Base-by-base conservation (phyloP, 345 rosid species). In the Linum trigynum region DNA sequence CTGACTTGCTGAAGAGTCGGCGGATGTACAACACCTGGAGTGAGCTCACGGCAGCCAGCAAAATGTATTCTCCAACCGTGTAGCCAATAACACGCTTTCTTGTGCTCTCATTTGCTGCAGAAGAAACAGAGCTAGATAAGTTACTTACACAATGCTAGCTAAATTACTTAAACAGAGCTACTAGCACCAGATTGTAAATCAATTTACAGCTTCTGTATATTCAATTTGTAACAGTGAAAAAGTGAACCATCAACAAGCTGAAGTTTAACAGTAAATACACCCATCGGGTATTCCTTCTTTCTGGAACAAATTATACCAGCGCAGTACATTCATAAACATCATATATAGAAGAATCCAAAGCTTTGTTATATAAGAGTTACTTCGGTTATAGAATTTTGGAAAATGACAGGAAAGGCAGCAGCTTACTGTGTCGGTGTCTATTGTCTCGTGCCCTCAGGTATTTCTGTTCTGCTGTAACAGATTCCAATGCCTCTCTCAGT, bases 51-150 rank as follows among this genome's bases (percentile, higher is more conserved):
- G 70, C 67, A 37, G 85, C 95, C 65, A 94, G 79, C 71, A 88
- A 61, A 1, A 88, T 61, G 75, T 90, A 90, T 70, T 94, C 99
- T 56, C 79, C 90, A 39, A 84, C 74, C 8, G 96, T 90, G 87
- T 90, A 90, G 69, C 81, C 86, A 65, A 94, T 77, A 62, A 90
- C 95, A 0, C 97, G 84, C 80, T 75, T 88, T 57, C 91, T 75
- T 14, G 97, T 94, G 82, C 99, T 94, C 81, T 94, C 99, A 64
- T 88, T 94, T 2, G 97, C 97, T 90, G 92, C 83, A 75, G 38
- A n/a, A 60, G 56, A 67, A 70, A 63, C 37, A 7, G 48, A 40
- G 7, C 63, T 43, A 43, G 0, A 1, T 35, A 12, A 3, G 14
- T 48, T 9, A 59, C 8, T 42, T 7, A 15, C 3, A 7, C 39